Evolutionary conservation across 495 filamentous ascomycete genomes (phyloP), one percentile per base, ranked within the genome.

Genomic region (Durotheca rogersii): DNA sequence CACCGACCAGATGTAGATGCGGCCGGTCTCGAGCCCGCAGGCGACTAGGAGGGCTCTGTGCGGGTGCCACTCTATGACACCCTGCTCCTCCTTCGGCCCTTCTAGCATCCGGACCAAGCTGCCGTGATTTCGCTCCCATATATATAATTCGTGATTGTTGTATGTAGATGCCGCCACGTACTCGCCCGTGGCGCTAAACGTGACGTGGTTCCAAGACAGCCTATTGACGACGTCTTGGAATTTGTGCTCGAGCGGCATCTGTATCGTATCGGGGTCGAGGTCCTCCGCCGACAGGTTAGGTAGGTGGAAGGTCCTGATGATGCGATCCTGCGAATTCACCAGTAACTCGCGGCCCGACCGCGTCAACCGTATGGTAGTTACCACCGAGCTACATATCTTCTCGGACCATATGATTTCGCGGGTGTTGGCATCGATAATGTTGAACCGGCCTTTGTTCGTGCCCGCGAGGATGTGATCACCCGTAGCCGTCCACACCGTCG

Each of bases 201-300:
- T 83, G 21, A 94, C 90, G 63, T 96, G 88, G 62, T 96, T 97
- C 93, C 93, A 99, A 21, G 86, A 85, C 7, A 96, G 76, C 19
- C 86, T 81, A 62, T 97, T 96, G 14, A 99, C 92, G 2, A 96
- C 88, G 66, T 99, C 93, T 69, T 96, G 91, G 61, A 96, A 97
- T 66, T 95, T 96, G 67, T 97, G 94, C 64, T 99, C 94, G 16
- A 96, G 85, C 25, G 91, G 87, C 15, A 99, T 76, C 47, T 88
- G 83, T 58, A 96, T 87, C 10, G 79, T 84, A 48, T 86, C 83
- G 9, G 76, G 76, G 46, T 85, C 79, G 17, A 87, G 69, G 41
- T 79, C 76, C 12, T 72, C 67, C 3, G 70, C 72, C 6, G 72
- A 73, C 27, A 75, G 67, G 46, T 81, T 74, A 2, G 77, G 76